phyloP scores from a whole-genome alignment of 2,329 filamentous ascomycete species.

The Penicillium griseofulvum region DNA sequence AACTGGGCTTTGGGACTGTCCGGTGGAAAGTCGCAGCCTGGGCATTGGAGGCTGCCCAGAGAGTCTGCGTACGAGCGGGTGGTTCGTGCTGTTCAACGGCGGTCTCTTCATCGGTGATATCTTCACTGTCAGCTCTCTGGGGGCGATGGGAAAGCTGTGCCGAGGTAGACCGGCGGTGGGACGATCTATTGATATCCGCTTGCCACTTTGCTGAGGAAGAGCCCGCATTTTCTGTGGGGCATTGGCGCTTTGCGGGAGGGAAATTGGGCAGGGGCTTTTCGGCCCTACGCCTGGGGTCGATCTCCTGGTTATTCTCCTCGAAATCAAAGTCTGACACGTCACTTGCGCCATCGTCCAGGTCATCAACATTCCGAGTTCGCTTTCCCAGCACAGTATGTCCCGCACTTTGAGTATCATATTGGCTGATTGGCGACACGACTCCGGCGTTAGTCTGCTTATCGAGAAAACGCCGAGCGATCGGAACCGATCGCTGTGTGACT shows the following conservation, averaged over 20 bases:
- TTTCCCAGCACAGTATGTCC: conserved; percentile 6
- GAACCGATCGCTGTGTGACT: not conserved
- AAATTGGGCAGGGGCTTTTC: conserved; percentile 25
- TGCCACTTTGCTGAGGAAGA: conserved; percentile 6
- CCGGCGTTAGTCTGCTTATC: conserved; percentile 36
- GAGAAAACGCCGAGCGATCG: conserved; percentile 25
- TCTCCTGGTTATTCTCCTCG: conserved; percentile 38
- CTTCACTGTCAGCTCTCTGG: not conserved
- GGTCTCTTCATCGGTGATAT: not conserved
- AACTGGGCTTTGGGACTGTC: not conserved
- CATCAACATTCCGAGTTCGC: conserved; percentile 8
- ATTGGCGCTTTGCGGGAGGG: conserved; percentile 9
- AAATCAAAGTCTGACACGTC: conserved; percentile 34
- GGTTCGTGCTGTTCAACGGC: not conserved
- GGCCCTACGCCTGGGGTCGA: conserved; percentile 32
- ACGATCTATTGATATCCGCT: not conserved
- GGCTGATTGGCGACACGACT: conserved; percentile 36
- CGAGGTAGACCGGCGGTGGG: not conserved
- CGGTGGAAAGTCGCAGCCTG: not conserved
- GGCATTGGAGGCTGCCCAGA: not conserved
- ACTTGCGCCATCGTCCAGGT: conserved; percentile 38
- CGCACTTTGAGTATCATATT: conserved; percentile 22
- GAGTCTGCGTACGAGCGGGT: not conserved
- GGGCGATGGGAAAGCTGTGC: not conserved
- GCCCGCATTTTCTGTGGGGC: not conserved